Conservation (phyloP, 768 basidiomycete genomes). For the Leccinum rimulosum region DNA sequence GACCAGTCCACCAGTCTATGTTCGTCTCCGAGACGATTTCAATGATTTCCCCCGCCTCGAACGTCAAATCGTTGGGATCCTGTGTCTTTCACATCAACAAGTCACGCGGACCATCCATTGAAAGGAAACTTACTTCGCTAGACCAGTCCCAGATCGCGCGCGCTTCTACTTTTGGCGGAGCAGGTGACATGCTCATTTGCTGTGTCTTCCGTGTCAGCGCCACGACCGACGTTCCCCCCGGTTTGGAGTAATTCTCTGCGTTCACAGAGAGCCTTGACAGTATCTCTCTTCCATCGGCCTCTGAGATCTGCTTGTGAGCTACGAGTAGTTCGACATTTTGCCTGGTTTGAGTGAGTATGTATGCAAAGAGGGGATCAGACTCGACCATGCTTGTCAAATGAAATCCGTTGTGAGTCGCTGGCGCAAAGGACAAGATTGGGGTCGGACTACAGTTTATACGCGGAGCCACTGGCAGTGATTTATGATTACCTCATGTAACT, state of each 20-base stretch:
- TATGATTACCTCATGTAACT: constrained; percentile 22
- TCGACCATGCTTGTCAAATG: constrained; percentile 25
- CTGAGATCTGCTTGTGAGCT: constrained; percentile 40
- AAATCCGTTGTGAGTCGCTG: not conserved
- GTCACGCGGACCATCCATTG: not conserved
- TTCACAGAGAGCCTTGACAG: constrained; percentile 35
- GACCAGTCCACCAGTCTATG: constrained; percentile 89
- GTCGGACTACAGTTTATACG: constrained; percentile 11
- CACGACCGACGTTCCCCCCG: constrained; percentile 15
- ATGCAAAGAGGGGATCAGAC: constrained; percentile 22
- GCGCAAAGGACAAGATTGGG: constrained; percentile 4
- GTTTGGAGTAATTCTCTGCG: constrained; percentile 6
- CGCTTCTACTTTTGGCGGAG: constrained; percentile 23
- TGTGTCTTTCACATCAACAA: constrained; percentile 28
- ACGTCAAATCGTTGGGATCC: constrained; percentile 78
- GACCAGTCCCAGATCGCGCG: constrained; percentile 31
- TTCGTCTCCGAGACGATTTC: constrained; percentile 84
- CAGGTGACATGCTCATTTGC: constrained; percentile 26
- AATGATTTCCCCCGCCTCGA: constrained; percentile 72
- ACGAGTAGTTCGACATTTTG: constrained; percentile 47
- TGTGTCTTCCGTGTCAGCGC: constrained; percentile 23
- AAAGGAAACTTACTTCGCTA: constrained; percentile 24
- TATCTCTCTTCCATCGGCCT: constrained; percentile 40
- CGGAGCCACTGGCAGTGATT: constrained; percentile 1
- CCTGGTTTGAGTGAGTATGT: constrained; percentile 46